Evolutionary conservation across 2,329 filamentous ascomycete genomes (phyloP), one percentile per base, ranked within the genome.

Genomic region (Eurotiales sp.): DNA sequence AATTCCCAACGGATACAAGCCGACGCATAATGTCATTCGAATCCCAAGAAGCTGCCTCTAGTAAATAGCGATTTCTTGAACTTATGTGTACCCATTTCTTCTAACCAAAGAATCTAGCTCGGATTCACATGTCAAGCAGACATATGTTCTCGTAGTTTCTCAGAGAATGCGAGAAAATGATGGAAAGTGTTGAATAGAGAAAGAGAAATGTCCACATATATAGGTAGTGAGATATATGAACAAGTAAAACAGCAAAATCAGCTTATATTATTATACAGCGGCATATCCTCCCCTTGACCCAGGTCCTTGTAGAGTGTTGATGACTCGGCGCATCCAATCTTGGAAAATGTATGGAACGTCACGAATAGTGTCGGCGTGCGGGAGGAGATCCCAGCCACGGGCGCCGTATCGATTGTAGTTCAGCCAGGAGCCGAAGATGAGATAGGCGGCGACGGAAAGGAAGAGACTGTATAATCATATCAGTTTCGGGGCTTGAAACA

Each of bases 401-500:
- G 92, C 91, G 43, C 92, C 92, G 71, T 96, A 96, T 56, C 91
- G 88, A 75, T 90, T 96, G 79, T 97, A 97, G 77, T 97, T 97
- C 68, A 97, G 84, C 93, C 93, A 99, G 17, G 91, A 95, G 58
- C 92, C 91, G 65, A 97, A 97, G 68, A 97, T 96, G 58, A 99
- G 85, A 73, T 97, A 99, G 21, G 91, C 76, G 2, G 93, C 90
- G 36, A 84, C 86, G 41, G 82, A 82, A 56, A 97, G 79, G 80
- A 99, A 99, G 54, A 86, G 74, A 60, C 91, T 96, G n/a, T 19
- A 10, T 27, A n/a, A n/a, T n/a, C n/a, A n/a, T n/a, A n/a, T n/a
- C n/a, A n/a, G n/a, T n/a, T n/a, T n/a, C n/a, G n/a, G n/a, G n/a
- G n/a, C n/a, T n/a, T n/a, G n/a, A n/a, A n/a, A n/a, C n/a, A n/a